Base-by-base conservation (phyloP, 495 filamentous ascomycete genomes). In the Podospora australis region DNA sequence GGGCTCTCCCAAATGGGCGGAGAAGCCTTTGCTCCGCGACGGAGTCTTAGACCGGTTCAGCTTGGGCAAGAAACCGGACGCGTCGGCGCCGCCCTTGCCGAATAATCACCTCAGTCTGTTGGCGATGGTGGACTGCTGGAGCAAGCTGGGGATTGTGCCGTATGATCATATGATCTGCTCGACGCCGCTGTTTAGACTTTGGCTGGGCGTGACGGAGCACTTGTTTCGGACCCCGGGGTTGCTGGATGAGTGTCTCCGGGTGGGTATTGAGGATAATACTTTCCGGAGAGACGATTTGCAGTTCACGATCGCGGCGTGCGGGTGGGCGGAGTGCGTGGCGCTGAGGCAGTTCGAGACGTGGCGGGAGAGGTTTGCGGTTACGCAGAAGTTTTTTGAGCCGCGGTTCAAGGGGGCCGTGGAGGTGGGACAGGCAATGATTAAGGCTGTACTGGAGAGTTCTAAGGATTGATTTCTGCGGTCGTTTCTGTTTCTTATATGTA, bases 131-230 rank as follows among this genome's bases (percentile, higher is more conserved):
- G 92, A 98, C 69, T 97, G 89, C 67, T 98, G 92, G 92, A 90
- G 82, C 66, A 86, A 86, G 49, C 74, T 96, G 11, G 86, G 83
- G 25, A 98, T 96, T 53, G 86, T 92, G 25, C 92, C 92, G 1
- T 98, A 97, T 65, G 90, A 97, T 66, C 92, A 98, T 71, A 96
- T 97, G 89, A 95, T 98, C 55, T 98, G 92, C 70, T 95, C 88
- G 10, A 98, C 92, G 11, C 92, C 92, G 80, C 77, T 96, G n/a
- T 98, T 97, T 73, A 86, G 92, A 29, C 79, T 98, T 23, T 96
- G 92, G 90, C 77, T 98, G 39, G 92, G 92, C 39, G 90, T 95
- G n/a, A 89, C 90, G 5, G 90, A 98, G 68, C 95, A 95, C 66
- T 73, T 98, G 16, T 98, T 95, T 71, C 84, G 91, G 44, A 90